Evolutionary conservation across 2,329 filamentous ascomycete species (phyloP).

Genomic region (Trichophyton schoenleinii): DNA sequence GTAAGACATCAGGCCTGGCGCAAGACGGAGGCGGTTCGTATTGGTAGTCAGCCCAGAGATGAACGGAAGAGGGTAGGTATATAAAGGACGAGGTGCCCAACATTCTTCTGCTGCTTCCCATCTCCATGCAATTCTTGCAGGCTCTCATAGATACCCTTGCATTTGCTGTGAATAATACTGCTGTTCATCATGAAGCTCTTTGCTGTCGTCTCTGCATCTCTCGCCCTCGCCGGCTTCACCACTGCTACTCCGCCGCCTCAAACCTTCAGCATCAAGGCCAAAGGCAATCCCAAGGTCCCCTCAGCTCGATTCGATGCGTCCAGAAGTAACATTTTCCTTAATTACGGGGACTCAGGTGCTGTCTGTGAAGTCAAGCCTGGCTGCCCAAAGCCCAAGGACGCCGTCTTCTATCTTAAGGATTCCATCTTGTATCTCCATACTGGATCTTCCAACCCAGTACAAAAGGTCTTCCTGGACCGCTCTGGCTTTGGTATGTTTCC

Average conservation of each 20-base stretch:
- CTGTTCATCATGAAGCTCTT: neutral
- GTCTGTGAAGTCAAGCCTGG: neutral
- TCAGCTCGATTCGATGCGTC: neutral
- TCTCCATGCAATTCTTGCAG: neutral
- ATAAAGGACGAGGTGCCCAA: no score
- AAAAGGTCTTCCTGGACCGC: slow-evolving; percentile 1
- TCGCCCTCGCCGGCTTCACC: neutral
- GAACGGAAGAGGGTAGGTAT: no score
- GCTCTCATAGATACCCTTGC: neutral
- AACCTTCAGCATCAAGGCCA: neutral
- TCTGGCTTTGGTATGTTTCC: neutral
- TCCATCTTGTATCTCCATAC: neutral
- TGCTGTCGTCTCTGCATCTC: neutral
- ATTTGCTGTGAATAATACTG: no score
- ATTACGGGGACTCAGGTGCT: neutral
- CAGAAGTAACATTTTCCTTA: neutral
- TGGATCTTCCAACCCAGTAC: neutral
- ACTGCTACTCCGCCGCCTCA: neutral
- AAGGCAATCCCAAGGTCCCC: neutral
- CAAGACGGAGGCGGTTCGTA: no score
- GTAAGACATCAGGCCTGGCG: no score
- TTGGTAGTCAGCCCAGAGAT: no score
- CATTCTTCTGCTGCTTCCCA: no score
- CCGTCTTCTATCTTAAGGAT: neutral
- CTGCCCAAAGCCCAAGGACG: neutral